These are phyloP conservation scores for Cardamine chenopodiifolia DNA, from an alignment of 345 rosid species.

Conservation along the genomic window DNA sequence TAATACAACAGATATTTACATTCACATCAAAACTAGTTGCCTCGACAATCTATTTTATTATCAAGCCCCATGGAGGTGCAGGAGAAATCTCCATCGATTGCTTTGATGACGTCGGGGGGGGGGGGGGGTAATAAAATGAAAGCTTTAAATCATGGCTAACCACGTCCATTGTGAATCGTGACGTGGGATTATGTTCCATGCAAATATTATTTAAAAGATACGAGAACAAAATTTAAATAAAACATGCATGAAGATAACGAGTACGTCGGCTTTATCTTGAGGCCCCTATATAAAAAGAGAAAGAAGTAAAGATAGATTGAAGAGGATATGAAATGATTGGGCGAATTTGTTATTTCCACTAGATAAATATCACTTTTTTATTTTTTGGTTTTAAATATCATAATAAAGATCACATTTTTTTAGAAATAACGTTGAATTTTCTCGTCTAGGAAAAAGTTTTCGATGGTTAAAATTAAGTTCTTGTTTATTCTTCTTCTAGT, in stretches of 20 bases:
- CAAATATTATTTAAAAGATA: constrained; percentile 18
- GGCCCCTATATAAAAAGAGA: constrained; percentile 33
- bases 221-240: background rate
- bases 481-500: background rate
- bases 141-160: constrained; percentile 38
- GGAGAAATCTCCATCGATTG: constrained; percentile 14
- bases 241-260: constrained; percentile 45
- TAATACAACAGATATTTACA: background rate
- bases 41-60: background rate
- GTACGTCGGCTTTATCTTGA: constrained; percentile 42
- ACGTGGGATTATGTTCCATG: constrained; percentile 36
- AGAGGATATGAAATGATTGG: constrained; percentile 41
- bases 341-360: constrained; percentile 31
- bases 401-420: background rate
- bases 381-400: background rate
- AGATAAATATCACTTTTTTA: background rate
- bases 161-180: constrained; percentile 38
- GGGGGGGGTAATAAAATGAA: too few relatives aligned
- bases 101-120: constrained; percentile 17
- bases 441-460: background rate
- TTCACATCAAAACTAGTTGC: constrained; percentile 13
- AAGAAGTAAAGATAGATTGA: constrained; percentile 27
- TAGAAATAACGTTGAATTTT: background rate
- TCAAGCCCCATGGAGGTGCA: constrained; percentile 2
- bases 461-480: background rate